phyloP scores from a whole-genome alignment of 2,329 filamentous ascomycete species.

The Talaromyces amestolkiae region DNA sequence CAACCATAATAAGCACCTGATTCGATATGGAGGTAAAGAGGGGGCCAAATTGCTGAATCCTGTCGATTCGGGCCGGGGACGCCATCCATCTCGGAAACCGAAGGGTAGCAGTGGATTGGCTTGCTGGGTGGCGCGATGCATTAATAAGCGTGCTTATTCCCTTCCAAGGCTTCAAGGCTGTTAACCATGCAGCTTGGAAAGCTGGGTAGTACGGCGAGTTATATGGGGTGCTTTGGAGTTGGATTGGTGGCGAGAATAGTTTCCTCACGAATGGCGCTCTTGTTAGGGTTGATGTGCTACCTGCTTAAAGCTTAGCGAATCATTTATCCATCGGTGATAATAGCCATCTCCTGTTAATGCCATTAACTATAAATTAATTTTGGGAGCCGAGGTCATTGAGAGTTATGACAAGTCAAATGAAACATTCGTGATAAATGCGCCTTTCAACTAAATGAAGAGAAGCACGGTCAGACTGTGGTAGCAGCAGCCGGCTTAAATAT shows the following conservation, averaged over 20 bases:
- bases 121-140: background rate
- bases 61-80: background rate
- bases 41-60: background rate
- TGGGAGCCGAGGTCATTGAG: too few relatives aligned
- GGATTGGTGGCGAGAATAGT: background rate
- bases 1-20: background rate
- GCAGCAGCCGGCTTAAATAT: background rate
- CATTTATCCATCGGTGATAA: background rate
- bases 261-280: background rate
- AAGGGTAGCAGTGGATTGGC: background rate
- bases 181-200: background rate
- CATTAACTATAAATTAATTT: background rate
- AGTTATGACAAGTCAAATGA: background rate
- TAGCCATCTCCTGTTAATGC: background rate
- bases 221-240: background rate
- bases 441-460: too few relatives aligned
- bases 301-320: background rate
- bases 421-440: background rate
- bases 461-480: background rate
- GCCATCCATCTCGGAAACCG: constrained; percentile 7
- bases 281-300: background rate
- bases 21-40: background rate
- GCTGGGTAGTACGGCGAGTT: background rate
- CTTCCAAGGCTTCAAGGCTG: background rate
- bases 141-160: background rate